These are phyloP conservation scores for Kandelia obovata DNA, from an alignment of 345 rosid species.

Conservation along the genomic window DNA sequence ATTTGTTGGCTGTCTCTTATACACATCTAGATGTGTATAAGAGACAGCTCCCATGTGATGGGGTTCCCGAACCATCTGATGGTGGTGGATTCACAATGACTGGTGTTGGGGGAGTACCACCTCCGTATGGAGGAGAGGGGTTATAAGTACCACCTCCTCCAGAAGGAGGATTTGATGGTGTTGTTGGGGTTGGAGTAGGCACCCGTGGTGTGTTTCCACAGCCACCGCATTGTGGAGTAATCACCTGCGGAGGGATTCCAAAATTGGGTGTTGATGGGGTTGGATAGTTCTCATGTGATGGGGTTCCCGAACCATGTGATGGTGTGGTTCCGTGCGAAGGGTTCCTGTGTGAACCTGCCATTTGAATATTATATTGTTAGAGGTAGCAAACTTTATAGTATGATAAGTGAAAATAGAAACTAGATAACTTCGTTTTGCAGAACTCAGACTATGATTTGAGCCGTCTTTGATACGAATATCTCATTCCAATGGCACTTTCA, in stretches of 20 bases:
- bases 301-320: slow-evolving; percentile 14
- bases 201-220: slow-evolving; percentile 24
- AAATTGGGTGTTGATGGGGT: slow-evolving; percentile 46
- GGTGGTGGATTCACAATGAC: too few species aligned
- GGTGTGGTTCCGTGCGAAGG: slow-evolving; percentile 27
- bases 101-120: neutral
- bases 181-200: slow-evolving; percentile 23
- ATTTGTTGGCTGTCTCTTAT: too few species aligned
- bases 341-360: slow-evolving; percentile 43
- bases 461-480: too few species aligned
- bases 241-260: slow-evolving; percentile 39
- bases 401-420: too few species aligned
- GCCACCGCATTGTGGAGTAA: slow-evolving; percentile 11
- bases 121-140: slow-evolving; percentile 46
- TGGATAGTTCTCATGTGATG: slow-evolving; percentile 39
- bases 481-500: too few species aligned
- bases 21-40: too few species aligned
- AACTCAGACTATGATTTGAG: too few species aligned
- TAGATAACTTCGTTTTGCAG: too few species aligned
- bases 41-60: slow-evolving; percentile 41
- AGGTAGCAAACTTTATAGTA: too few species aligned
- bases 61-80: slow-evolving; percentile 2
- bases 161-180: slow-evolving; percentile 53
- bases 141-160: slow-evolving; percentile 42
- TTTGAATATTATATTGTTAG: neutral